A percentile compares a stretch with the other conserved stretches of the same genome.
phyloP scores from a whole-genome alignment of 257 asterid genomes.

The Penstemon barbatus region DNA sequence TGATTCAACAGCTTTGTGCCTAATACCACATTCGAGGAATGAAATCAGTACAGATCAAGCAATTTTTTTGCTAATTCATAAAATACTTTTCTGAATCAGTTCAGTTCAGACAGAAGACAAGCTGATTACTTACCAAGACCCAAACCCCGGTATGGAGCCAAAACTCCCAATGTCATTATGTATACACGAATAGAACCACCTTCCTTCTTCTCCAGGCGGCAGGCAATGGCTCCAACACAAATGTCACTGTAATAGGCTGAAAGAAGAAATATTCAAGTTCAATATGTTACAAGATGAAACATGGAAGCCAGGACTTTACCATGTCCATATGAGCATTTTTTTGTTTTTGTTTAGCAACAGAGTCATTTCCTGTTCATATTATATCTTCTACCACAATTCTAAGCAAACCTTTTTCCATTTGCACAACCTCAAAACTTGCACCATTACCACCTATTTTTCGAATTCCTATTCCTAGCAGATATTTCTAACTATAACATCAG shows the following conservation, averaged over 20 bases:
- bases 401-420: neutral
- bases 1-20: conserved; percentile 82
- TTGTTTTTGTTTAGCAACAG: neutral
- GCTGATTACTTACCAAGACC: conserved; percentile 44
- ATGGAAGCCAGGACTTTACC: conserved; percentile 16
- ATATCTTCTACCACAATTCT: too few relatives aligned
- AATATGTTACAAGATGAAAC: neutral
- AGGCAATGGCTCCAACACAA: conserved; percentile 93
- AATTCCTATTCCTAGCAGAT: neutral
- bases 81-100: neutral
- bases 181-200: conserved; percentile 71
- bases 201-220: conserved; percentile 95
- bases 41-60: neutral
- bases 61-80: neutral
- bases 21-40: conserved; percentile 29
- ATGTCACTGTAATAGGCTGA: conserved; percentile 94
- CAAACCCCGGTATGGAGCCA: conserved; percentile 62
- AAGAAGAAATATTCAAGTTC: conserved; percentile 1
- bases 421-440: neutral
- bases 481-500: neutral
- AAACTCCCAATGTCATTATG: conserved; percentile 82
- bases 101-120: conserved; percentile 9
- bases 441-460: neutral
- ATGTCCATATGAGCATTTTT: neutral
- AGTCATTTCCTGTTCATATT: too few relatives aligned